Base-by-base conservation (phyloP, 2,329 filamentous ascomycete species). In the Onygenales sp. region DNA sequence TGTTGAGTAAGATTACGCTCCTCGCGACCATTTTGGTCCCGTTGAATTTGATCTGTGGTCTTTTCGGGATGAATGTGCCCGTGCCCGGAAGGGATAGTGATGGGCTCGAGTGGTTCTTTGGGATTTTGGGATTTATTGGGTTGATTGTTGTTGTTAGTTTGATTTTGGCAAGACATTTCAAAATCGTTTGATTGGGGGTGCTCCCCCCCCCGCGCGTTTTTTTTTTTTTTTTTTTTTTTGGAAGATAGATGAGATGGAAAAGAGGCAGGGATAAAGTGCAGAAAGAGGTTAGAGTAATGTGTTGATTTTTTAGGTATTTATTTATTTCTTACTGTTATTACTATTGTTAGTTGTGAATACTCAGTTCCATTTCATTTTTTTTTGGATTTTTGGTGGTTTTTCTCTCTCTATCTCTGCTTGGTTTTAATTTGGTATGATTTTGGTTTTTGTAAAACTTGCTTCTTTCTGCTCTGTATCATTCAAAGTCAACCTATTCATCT, bases 1-100 rank as follows among this genome's bases (percentile, higher is more conserved):
- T 92, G 6, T 81, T 98, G 10, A 91, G 89, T 74, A 95, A 96
- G 75, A 93, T 98, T 63, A 98, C 93, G 0, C 82, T 97, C 55
- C 78, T 97, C 59, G 93, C 90, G 0, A 95, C 92, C 2, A 88
- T 98, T 60, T 81, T 98, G n/a, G 91, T 98, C 55, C 93, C 93
- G 2, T 82, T 98, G 60, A 98, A 97, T 67, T 76, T 98, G 59
- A 84, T 97, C 57, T 94, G 89, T 55, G 76, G 74, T 66, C 65
- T 77, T 41, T 78, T 77, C 57, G 75, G 75, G 14, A 78, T 78
- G 75, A 78, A 78, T 57, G 74, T 78, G 13, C 60, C 66, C 32
- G 71, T 78, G 3, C 75, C 75, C 4, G 75, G 75, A 17, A 56
- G 63, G 55, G 54, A 67, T 42, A 52, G 54, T 7, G 59, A 59